Base-by-base conservation (phyloP, 192 early-diverging fungal species). In the Chytriomyces sp. region DNA sequence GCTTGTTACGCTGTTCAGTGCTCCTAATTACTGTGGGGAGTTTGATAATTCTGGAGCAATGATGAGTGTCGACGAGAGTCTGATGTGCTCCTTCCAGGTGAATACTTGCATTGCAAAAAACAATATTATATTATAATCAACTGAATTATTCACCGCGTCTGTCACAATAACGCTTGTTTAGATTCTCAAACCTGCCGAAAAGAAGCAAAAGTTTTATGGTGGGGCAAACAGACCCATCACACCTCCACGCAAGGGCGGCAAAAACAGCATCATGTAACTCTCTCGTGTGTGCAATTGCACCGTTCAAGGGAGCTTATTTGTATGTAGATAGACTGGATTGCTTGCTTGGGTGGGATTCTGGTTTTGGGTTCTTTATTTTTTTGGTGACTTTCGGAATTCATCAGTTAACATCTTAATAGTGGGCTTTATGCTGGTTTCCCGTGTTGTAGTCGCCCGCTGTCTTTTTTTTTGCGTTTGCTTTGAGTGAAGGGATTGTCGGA, bases 111-210 rank as follows among this genome's bases (percentile, higher is more conserved):
- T 35, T 35, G 35, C 35, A 35, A 35, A 35, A 35, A 35, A 35
- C 35, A 35, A 35, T 35, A 35, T 35, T 35, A 3, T 35, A 4
- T 35, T 85, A 75, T 26, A 48, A 16, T 46, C n/a, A 10, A 23
- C 64, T 43, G 16, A 1, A 16, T 68, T 44, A 18, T 53, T 53
- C 48, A 45, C 16, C 59, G 10, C 43, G 3, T 16, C 24, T 43
- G 16, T 46, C 11, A 16, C 65, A 20, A 46, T 23, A 62, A 26
- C 1, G 67, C 44, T 69, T 16, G n/a, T 23, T 57, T 77, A 95
- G 94, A 98, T 98, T 78, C 84, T 98, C 72, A 98, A 98, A 77
- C 96, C 96, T 63, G 97, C 97, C 44, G 97, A 97, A 79, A 94
- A 94, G 88, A 94, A 94, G 81, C 86, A 86, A 80, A 94, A 94